A percentile compares a stretch with the other conserved stretches of the same genome.
phyloP scores from a whole-genome alignment of 2,329 filamentous ascomycete species.

The Dactylonectria macrodidyma region DNA sequence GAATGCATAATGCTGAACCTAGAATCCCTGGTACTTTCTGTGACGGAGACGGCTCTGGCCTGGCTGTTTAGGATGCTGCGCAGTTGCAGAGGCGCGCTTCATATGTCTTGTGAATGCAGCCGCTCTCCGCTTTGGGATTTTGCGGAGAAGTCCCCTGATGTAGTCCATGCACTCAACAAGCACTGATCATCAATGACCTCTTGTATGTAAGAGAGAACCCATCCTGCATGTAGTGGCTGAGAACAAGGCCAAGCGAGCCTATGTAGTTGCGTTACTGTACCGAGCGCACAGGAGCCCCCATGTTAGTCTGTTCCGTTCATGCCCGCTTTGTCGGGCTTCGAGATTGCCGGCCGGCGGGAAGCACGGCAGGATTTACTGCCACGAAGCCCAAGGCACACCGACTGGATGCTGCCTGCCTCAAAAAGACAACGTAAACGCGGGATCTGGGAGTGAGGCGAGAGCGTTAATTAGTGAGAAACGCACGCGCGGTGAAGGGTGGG shows the following conservation, averaged over 20 bases:
- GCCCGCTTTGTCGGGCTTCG: slow-evolving; percentile 10
- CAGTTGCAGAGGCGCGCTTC: slow-evolving; percentile 33
- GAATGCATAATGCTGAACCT: slow-evolving; percentile 6
- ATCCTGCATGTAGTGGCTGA: slow-evolving; percentile 11
- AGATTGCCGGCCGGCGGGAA: slow-evolving; percentile 25
- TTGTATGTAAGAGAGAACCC: slow-evolving; percentile 17
- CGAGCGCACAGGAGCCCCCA: background rate
- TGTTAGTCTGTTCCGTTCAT: slow-evolving; percentile 5
- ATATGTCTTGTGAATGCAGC: slow-evolving; percentile 45
- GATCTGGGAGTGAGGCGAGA: slow-evolving; percentile 34
- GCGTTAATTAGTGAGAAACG: slow-evolving; percentile 27
- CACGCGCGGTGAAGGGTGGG: slow-evolving; percentile 31
- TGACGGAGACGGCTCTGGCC: slow-evolving; percentile 17
- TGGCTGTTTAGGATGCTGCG: slow-evolving; percentile 20
- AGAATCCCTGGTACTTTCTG: slow-evolving; percentile 28
- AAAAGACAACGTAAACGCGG: slow-evolving; percentile 20
- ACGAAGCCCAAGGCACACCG: slow-evolving; percentile 21
- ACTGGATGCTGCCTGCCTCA: slow-evolving; percentile 22
- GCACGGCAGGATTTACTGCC: slow-evolving; percentile 26
- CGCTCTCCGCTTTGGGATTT: slow-evolving; percentile 25
- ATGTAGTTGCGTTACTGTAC: background rate
- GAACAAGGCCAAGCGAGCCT: background rate
- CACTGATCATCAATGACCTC: slow-evolving; percentile 20
- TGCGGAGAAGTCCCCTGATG: slow-evolving; percentile 40
- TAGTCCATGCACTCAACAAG: slow-evolving; percentile 32